Base-by-base conservation (phyloP, 495 filamentous ascomycete species). In the Penicillium dipodomyicola region DNA sequence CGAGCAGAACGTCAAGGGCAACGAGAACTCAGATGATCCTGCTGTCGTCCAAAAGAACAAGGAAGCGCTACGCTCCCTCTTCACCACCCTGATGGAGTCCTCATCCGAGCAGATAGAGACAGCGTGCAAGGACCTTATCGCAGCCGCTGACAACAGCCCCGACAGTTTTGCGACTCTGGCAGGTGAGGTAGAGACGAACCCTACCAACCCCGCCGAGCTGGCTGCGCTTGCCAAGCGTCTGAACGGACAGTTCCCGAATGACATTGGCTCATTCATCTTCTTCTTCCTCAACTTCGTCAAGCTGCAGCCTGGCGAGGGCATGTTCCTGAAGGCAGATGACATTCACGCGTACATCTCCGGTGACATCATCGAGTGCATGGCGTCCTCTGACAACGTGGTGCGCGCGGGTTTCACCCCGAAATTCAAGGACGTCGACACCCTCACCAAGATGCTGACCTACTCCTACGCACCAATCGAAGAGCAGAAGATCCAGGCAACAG, bases 351-450 rank as follows among this genome's bases (percentile, higher is more conserved):
- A 98, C 70, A 80, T 98, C 32, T 91, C 87, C 23, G 94, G 94
- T 43, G 94, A 98, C 57, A 96, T 98, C 63, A 91, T 98, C 63
- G 94, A 98, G 74, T 97, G 94, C 79, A 98, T 98, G 94, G 94
- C 94, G 2, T 88, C 90, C 20, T 95, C 90, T 33, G 94, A 98
- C 76, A 98, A 98, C 60, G 94, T 98, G 7, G 92, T 98, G 20
- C 92, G 94, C 32, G 94, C 94, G 2, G 94, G 94, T 19, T 92
- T 98, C 69, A 98, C 94, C 0, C 94, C 94, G 10, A 98, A 98
- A 72, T 97, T 93, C 82, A 96, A 97, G 77, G 94, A 98, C 63
- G 91, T 96, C 44, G 79, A 85, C 45, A 97, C 90, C 3, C 80
- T 98, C n/a, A 89, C 92, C 35, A 77, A 80, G 58, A 96, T 96